Evolutionary conservation across 176 grass and related monocot genomes (phyloP).

Genomic region (Chloris gayana): DNA sequence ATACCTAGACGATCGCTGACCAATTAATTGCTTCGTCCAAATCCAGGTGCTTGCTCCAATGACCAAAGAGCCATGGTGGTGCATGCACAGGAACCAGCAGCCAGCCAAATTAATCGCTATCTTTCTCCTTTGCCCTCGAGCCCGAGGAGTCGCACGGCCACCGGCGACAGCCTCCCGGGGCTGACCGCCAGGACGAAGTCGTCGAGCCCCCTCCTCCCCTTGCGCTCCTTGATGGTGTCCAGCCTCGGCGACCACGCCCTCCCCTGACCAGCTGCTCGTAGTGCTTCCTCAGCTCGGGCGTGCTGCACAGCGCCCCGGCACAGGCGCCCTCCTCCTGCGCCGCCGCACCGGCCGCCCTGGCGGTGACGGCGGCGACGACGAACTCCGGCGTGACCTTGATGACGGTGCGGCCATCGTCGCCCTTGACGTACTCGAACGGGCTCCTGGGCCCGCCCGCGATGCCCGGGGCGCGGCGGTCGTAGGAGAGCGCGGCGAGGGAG

Average conservation of each 20-base stretch:
- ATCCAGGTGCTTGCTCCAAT: too few species aligned
- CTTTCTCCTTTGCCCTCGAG: constrained; percentile 27
- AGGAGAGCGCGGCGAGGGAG: constrained; percentile 55
- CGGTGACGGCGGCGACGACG: constrained; percentile 52
- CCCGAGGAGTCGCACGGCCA: constrained; percentile 55
- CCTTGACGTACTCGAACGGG: constrained; percentile 78
- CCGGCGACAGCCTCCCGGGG: constrained; percentile 52
- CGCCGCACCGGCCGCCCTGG: background rate
- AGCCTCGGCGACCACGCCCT: constrained; percentile 77
- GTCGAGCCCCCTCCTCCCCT: constrained; percentile 18
- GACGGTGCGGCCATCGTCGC: constrained; percentile 50
- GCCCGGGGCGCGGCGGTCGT: constrained; percentile 29
- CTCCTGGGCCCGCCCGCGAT: constrained; percentile 40
- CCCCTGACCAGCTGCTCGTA: constrained; percentile 81
- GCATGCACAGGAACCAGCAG: too few species aligned
- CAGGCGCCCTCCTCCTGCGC: background rate
- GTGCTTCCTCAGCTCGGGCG: constrained; percentile 94
- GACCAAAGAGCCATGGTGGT: too few species aligned
- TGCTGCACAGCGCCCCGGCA: constrained; percentile 65
- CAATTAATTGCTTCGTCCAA: too few species aligned
- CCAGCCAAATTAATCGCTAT: background rate
- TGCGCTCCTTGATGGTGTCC: constrained; percentile 77
- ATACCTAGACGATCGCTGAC: too few species aligned
- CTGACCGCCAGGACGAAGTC: constrained; percentile 4
- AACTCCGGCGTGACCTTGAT: constrained; percentile 86